phyloP scores from a whole-genome alignment of 2,329 filamentous ascomycete species.

The Falciphora oryzae region DNA sequence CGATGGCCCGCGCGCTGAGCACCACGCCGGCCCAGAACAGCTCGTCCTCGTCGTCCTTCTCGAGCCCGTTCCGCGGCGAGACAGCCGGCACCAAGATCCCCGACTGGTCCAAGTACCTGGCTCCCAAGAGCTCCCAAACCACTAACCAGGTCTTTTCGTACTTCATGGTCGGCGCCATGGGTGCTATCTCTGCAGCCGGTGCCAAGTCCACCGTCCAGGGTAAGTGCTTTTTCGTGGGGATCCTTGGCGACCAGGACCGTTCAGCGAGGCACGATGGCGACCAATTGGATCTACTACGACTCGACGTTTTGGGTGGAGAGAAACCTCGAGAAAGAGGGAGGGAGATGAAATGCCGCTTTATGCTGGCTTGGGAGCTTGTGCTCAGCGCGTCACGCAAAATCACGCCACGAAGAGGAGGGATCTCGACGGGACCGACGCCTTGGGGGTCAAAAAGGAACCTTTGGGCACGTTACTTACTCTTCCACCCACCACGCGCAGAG shows the following conservation, averaged over 20 bases:
- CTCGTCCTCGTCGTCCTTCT: constrained; percentile 3
- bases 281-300: background rate
- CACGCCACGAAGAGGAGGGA: background rate
- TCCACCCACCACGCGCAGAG: constrained; percentile 51
- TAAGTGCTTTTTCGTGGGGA: too few relatives aligned
- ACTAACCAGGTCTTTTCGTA: constrained; percentile 88
- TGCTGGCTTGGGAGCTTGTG: background rate
- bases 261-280: too few relatives aligned
- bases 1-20: constrained; percentile 48
- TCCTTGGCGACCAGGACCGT: too few relatives aligned
- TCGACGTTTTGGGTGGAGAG: background rate
- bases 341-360: background rate
- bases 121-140: constrained; percentile 53
- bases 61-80: constrained; percentile 58
- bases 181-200: constrained; percentile 83
- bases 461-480: background rate
- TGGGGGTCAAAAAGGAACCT: background rate
- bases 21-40: constrained; percentile 29
- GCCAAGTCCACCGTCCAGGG: constrained; percentile 98
- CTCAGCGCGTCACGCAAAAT: background rate
- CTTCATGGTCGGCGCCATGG: constrained; percentile 97
- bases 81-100: constrained; percentile 66
- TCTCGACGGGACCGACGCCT: background rate
- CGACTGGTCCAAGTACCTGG: constrained; percentile 83
- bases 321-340: background rate